A percentile compares a stretch with the other conserved stretches of the same genome.
Conservation (phyloP, 768 basidiomycete genomes). For the Boletales sp. region DNA sequence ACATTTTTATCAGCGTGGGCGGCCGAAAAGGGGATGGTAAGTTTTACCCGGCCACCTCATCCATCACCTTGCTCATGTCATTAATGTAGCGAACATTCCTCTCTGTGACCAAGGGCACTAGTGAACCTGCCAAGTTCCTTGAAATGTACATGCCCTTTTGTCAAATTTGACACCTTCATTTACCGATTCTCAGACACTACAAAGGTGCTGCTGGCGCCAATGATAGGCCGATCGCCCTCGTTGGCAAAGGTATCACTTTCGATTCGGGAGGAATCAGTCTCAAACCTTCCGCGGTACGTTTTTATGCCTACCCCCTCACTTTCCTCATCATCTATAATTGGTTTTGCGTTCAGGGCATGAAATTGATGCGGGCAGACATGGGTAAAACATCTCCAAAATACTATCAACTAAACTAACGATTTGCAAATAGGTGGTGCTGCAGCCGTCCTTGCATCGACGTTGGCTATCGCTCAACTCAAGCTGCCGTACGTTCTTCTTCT, state of each 20-base stretch:
- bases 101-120: conserved; percentile 78
- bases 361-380: conserved; percentile 86
- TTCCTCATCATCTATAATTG: not conserved
- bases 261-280: conserved; percentile 86
- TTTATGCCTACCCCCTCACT: not conserved
- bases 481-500: conserved; percentile 57
- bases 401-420: not conserved
- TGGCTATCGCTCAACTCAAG: conserved; percentile 77
- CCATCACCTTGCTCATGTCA: not conserved
- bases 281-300: conserved; percentile 65
- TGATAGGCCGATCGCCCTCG: conserved; percentile 64
- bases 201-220: conserved; percentile 60
- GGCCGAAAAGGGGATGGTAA: conserved; percentile 76
- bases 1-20: conserved; percentile 61
- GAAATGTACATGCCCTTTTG: conserved; percentile 56
- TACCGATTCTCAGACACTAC: conserved; percentile 56
- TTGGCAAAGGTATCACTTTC: conserved; percentile 90
- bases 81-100: conserved; percentile 68
- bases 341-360: conserved; percentile 58
- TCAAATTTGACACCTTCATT: not conserved
- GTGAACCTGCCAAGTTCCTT: conserved; percentile 82
- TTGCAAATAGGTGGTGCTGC: conserved; percentile 64
- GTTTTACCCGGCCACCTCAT: not conserved
- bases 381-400: conserved; percentile 38
- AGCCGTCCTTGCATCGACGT: conserved; percentile 64